Percentiles rank a stretch among this genome's conserved stretches.
Conservation (phyloP, 2,329 filamentous ascomycete species). For the Colletotrichum plurivorum region DNA sequence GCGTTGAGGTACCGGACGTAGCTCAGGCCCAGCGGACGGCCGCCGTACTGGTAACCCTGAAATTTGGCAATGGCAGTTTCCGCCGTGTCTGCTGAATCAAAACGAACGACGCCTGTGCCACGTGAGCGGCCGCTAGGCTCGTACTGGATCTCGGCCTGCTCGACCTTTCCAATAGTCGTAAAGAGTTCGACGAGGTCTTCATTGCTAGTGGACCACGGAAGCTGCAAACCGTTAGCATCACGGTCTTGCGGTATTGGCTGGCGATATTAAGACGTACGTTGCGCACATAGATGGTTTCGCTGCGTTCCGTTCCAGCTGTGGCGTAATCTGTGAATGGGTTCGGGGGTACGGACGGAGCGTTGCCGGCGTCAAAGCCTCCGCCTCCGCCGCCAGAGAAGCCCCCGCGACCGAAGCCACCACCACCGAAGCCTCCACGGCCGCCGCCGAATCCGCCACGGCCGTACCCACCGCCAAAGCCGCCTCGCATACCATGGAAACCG, state of each 20-base stretch:
- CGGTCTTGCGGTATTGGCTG: neutral
- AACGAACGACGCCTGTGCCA: conserved; percentile 96
- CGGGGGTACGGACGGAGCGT: conserved; percentile 69
- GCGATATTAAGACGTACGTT: conserved; percentile 78
- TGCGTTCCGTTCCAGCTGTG: conserved; percentile 86
- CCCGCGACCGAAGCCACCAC: conserved; percentile 59
- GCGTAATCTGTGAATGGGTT: conserved; percentile 97
- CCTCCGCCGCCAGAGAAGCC: conserved; percentile 60
- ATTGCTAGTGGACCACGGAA: conserved; percentile 99
- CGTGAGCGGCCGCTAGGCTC: conserved; percentile 96
- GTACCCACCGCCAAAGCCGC: conserved; percentile 70
- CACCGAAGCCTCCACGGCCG: conserved; percentile 59
- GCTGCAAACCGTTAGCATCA: conserved; percentile 63
- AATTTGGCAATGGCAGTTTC: conserved; percentile 98
- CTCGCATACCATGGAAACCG: conserved; percentile 71
- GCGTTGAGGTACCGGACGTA: conserved; percentile 93
- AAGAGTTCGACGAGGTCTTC: conserved; percentile 97
- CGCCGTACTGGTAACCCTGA: conserved; percentile 97
- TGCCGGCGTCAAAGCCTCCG: conserved; percentile 62
- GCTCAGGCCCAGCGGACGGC: conserved; percentile 90
- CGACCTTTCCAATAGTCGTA: conserved; percentile 97
- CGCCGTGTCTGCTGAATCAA: conserved; percentile 85
- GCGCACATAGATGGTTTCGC: conserved; percentile 92
- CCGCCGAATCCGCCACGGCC: conserved; percentile 62
- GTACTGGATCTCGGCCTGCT: conserved; percentile 99